Evolutionary conservation across 176 grass and related monocot species (phyloP), one percentile per base, ranked within the genome.

Genomic region (Hsuehochloa calcarea): DNA sequence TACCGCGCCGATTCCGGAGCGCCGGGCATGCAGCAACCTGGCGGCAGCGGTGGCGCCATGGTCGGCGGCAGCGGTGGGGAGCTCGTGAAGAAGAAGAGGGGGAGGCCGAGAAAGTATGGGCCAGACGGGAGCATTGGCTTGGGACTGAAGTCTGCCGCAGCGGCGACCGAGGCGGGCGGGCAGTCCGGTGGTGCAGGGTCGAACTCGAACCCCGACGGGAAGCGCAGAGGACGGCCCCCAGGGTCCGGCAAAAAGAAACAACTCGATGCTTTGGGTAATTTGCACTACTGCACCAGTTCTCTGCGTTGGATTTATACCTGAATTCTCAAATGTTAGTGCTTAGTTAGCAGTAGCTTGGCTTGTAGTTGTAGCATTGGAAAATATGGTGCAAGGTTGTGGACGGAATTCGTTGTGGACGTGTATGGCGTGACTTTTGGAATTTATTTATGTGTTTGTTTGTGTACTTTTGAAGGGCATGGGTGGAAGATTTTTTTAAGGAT

Each of bases 211-310:
- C 83, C 83, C 10, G 94, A 96, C 39, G 90, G 88, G 39, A 93
- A 92, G 66, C 89, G 89, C 52, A 84, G 81, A 62, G 97, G 97
- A 1, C 89, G 97, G 0, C 92, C 97, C 27, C 92, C 90, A 29
- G 97, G 93, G 11, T 96, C 97, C 5, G 91, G 97, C 20, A 99
- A 93, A 19, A 96, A 96, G 84, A 94, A 92, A 61, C 97, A 99
- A 9, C 93, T 99, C 16, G 86, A 92, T 52, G 97, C 97, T 72
- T 78, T 99, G 87, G 97, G 97, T 99, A 97, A 87, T 56, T 63
- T 64, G 68, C 50, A 47, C 3, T 47, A 13, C 51, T 80, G 69
- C 81, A 76, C 16, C 75, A 52, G 1, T 66, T 76, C 63, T 78
- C 23, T 74, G 50, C 50, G 3, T 38, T 75, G 62, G 51, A 0